These are phyloP conservation scores for Phytopythium kandeliae DNA, from an alignment of 352 stramenopile species.

Conservation along the genomic window DNA sequence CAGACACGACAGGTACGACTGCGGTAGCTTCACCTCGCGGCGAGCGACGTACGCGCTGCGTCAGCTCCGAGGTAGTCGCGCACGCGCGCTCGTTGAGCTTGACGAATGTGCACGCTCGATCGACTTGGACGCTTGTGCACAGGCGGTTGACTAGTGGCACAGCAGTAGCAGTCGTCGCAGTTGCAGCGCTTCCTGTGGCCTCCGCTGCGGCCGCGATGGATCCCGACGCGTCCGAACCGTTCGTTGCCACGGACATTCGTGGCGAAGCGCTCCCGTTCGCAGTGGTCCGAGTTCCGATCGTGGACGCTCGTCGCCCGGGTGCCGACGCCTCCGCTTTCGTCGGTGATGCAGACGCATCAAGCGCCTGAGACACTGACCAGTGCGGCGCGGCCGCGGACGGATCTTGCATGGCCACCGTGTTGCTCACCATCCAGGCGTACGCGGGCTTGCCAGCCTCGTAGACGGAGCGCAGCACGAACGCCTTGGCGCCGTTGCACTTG, in stretches of 20 bases:
- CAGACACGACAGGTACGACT: neutral
- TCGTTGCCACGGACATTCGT: neutral
- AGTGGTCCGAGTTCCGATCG: neutral
- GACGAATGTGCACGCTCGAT: slow-evolving; percentile 72
- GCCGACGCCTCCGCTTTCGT: neutral
- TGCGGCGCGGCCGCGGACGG: slow-evolving; percentile 1
- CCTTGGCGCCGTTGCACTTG: slow-evolving; percentile 64
- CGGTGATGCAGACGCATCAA: neutral
- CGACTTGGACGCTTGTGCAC: slow-evolving; percentile 55
- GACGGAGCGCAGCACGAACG: slow-evolving; percentile 61
- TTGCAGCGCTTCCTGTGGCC: neutral
- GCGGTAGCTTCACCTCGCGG: neutral
- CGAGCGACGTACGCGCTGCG: slow-evolving; percentile 38
- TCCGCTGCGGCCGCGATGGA: too few relatives aligned
- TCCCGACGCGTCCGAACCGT: too few relatives aligned
- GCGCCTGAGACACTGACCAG: neutral
- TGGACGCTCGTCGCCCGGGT: neutral
- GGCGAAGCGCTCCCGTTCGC: too few relatives aligned
- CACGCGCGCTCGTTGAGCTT: slow-evolving; percentile 75
- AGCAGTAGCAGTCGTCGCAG: slow-evolving; percentile 1
- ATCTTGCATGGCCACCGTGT: slow-evolving; percentile 42
- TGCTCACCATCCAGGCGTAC: slow-evolving; percentile 81
- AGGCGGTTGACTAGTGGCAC: slow-evolving; percentile 42
- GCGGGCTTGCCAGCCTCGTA: slow-evolving; percentile 55
- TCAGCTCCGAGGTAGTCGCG: slow-evolving; percentile 59